These are phyloP conservation scores for Emiliania huxleyi DNA, from an alignment of 78 protist genomes.

Conservation along the genomic window DNA sequence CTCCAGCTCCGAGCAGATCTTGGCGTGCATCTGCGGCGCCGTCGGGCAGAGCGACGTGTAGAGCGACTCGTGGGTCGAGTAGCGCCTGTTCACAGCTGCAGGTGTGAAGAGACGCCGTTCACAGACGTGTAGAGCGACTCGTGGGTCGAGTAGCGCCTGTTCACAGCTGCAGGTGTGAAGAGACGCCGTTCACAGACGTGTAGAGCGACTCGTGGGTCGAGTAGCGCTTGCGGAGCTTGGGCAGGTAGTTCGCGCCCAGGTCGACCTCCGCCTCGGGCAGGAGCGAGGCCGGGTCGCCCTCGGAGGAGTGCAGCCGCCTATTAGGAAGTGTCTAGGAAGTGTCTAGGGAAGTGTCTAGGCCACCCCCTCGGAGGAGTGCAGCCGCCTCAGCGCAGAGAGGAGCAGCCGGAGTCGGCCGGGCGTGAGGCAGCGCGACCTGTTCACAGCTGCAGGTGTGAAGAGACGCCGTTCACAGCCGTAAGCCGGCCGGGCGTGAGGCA, in stretches of 20 bases:
- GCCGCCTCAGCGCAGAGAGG: too few species aligned
- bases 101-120: background rate
- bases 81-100: background rate
- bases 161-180: too few species aligned
- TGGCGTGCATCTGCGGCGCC: background rate
- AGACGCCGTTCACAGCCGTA: too few species aligned
- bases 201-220: background rate
- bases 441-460: too few species aligned
- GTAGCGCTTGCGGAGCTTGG: background rate
- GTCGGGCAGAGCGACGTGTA: background rate
- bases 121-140: background rate
- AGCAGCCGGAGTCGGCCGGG: too few species aligned
- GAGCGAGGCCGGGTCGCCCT: background rate
- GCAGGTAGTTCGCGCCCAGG: background rate
- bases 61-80: background rate
- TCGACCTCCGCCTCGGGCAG: background rate
- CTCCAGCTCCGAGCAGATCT: background rate
- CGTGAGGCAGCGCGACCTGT: too few species aligned
- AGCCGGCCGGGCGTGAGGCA: conserved; percentile 1
- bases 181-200: background rate
- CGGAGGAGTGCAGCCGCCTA: background rate
- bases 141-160: background rate
- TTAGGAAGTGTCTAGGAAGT: too few species aligned
- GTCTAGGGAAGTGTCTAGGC: too few species aligned
- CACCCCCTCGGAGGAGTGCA: too few species aligned